Evolutionary conservation across 2,329 filamentous ascomycete species (phyloP), one percentile per base, ranked within the genome.

Genomic region (Venturia effusa): DNA sequence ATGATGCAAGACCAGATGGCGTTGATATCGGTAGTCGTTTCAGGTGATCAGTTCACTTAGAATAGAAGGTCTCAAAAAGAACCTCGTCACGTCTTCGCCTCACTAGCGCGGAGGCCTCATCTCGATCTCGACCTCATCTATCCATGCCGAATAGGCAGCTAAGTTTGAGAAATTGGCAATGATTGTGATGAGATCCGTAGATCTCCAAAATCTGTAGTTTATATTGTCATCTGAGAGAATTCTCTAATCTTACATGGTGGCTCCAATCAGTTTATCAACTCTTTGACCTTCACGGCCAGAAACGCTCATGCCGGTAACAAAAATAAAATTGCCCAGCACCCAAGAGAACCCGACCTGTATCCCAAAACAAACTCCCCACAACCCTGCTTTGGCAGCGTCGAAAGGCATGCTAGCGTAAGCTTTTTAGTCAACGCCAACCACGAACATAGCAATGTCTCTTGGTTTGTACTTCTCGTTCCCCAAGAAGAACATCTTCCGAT

Each of bases 121-220:
- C 11, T n/a, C n/a, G n/a, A n/a, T n/a, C n/a, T n/a, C n/a, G n/a
- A n/a, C n/a, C n/a, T n/a, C n/a, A n/a, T n/a, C n/a, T n/a, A n/a
- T n/a, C n/a, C n/a, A n/a, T n/a, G n/a, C n/a, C n/a, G n/a, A n/a
- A n/a, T n/a, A n/a, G n/a, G n/a, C n/a, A n/a, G n/a, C n/a, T n/a
- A n/a, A n/a, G n/a, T n/a, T n/a, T n/a, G n/a, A n/a, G 2, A 54
- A 15, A 22, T 1, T 55, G 32, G 59, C 13, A 43, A 32, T 40
- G n/a, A 22, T 4, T 41, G 41, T 43, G 59, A 40, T 37, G 59
- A 60, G 59, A 60, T 60, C 59, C 59, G 59, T 60, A 41, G 59
- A 60, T 43, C 59, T 60, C 59, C n/a, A 60, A 60, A 60, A 57
- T 57, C 43, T 40, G 11, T 40, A 43, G 13, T 60, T 59, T 60